phyloP scores from a whole-genome alignment of 345 rosid species.

The Conringia planisiliqua region DNA sequence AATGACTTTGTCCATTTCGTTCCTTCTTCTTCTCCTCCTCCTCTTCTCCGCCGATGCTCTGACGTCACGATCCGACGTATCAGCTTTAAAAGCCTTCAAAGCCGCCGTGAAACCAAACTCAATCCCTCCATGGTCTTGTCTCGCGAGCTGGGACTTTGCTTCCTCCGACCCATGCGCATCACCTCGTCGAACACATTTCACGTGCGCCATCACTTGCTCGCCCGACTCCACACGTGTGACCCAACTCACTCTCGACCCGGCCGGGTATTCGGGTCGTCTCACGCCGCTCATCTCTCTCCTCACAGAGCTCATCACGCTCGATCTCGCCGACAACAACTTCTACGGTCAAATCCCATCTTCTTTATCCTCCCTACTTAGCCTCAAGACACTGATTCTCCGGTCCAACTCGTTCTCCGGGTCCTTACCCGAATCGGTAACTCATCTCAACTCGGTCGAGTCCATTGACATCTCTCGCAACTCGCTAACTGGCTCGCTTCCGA shows the following conservation, averaged over 20 bases:
- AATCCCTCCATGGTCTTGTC: constrained; percentile 57
- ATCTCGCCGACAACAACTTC: constrained; percentile 74
- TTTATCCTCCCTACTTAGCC: constrained; percentile 50
- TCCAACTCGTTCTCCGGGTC: constrained; percentile 70
- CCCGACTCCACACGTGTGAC: constrained; percentile 54
- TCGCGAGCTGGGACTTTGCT: constrained; percentile 69
- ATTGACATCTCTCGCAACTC: constrained; percentile 67
- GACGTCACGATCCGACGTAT: constrained; percentile 47
- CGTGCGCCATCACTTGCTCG: constrained; percentile 60
- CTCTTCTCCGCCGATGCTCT: constrained; percentile 26
- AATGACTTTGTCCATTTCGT: constrained; percentile 18
- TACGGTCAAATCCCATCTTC: constrained; percentile 62
- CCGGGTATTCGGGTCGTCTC: constrained; percentile 75
- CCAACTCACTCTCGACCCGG: constrained; percentile 75
- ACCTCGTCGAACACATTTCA: constrained; percentile 71
- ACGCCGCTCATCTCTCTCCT: constrained; percentile 61
- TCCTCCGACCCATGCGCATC: constrained; percentile 56
- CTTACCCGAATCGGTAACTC: constrained; percentile 46
- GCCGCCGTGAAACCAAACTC: constrained; percentile 51
- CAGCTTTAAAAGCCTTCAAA: constrained; percentile 61
- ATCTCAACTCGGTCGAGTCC: constrained; percentile 44
- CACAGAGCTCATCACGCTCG: constrained; percentile 53
- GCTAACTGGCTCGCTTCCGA: constrained; percentile 61
- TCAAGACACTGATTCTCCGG: constrained; percentile 56
- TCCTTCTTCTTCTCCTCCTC: neutral